Base-by-base conservation (phyloP, 1,284 basidiomycete genomes). In the Amylostereum areolatum region DNA sequence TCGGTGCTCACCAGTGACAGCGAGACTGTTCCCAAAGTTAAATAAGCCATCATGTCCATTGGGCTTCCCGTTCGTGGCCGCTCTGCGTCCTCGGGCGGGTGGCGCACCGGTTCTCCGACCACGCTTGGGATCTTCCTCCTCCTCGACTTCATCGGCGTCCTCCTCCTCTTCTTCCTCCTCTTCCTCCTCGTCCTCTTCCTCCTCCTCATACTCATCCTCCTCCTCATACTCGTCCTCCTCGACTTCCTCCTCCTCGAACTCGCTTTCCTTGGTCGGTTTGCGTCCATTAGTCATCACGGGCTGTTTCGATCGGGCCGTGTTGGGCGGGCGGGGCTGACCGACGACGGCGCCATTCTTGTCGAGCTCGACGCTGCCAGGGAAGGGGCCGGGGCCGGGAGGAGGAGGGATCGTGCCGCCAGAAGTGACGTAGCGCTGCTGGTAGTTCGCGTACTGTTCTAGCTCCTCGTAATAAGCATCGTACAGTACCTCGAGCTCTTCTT, bases 391-490 rank as follows among this genome's bases (percentile, higher is more conserved):
- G 24, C 96, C 96, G 41, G 87, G 90, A 28, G 95, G 95, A 45
- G 93, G 92, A 56, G 92, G 83, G 59, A 92, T 80, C 46, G 85
- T 87, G 55, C 89, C 88, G 63, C 86, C 88, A 60, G 86, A 89
- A 59, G 83, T 85, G 61, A 89, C 87, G 71, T 92, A 93, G 69
- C 86, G 89, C 79, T 93, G 88, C 78, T 97, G 92, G 73, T 95
- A 91, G 71, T 92, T 89, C 69, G 94, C 95, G 80, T 98, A 98
- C 75, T 90, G 86, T 80, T 97, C 92, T 73, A 99, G 86, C 78
- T 98, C 95, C 69, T 97, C 92, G 81, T 98, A 98, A 81, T 99
- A 99, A 74, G 93, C 92, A 78, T 97, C 93, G 79, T 99, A 98
- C 71, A 98, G 85, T 75, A 94, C 91, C 77, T 97, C 92, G 68